Base-by-base conservation (phyloP, 257 asterid genomes). In the Capsicum rhomboideum region DNA sequence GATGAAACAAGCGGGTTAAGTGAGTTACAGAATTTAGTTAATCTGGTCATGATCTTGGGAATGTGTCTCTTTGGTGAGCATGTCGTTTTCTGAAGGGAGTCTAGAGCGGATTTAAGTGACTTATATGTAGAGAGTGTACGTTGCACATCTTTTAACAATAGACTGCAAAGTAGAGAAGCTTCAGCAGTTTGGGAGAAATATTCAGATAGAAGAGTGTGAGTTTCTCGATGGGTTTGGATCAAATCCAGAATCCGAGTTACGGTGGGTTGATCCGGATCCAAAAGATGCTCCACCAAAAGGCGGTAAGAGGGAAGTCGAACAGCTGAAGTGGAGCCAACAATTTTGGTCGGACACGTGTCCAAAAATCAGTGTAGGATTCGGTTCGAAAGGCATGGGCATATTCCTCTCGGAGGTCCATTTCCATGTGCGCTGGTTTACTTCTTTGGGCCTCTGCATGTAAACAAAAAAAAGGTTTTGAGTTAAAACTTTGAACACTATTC, bases 361-460 rank as follows among this genome's bases (percentile, higher is more conserved):
- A 95, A 52, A 95, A 95, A 11, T 90, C 89, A 12, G 85, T 85
- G 66, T 94, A 95, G 0, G 99, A 94, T 84, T 94, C 95, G 69
- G 98, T 95, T 3, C 99, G 92, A 71, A 95, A 95, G n/a, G 99
- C 98, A 82, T 94, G 91, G 8, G 96, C 97, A 64, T 95, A 95
- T 83, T 95, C 98, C 86, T 95, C 98, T 58, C 93, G 89, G 42
- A 95, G 87, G 86, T 95, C 94, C 90, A 91, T 11, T 11, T 16
- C 91, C 78, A 50, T 82, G 8, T 84, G 86, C 84, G 46, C 84
- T 10, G 90, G 80, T 17, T 87, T 86, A 6, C 87, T 78, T 5
- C 4, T 68, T 80, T 80, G 89, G 79, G 83, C 75, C 13, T 23
- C 96, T 92, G 69, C 52, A 49, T 13, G 21, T n/a, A 74, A 74